Percentiles rank a stretch among this genome's conserved stretches.
Conservation (phyloP, 1,139 yeast species). For the Chernovozyma aurita region DNA sequence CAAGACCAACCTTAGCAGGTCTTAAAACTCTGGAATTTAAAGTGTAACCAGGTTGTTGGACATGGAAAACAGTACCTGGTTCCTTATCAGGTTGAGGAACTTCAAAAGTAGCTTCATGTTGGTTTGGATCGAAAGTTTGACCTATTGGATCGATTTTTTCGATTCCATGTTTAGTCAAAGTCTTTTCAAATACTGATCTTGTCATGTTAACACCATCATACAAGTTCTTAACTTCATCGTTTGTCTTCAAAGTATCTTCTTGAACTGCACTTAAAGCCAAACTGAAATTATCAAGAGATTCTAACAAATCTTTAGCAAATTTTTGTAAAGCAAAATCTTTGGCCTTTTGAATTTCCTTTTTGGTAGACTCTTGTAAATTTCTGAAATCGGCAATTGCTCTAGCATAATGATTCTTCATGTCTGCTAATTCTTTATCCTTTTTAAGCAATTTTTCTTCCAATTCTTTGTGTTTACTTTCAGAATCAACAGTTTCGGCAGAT, state of each 20-base stretch:
- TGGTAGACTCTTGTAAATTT: constrained; percentile 86
- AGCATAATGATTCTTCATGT: constrained; percentile 76
- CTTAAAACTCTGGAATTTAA: constrained; percentile 85
- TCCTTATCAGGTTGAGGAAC: constrained; percentile 84
- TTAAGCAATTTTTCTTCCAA: constrained; percentile 52
- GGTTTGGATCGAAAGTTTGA: constrained; percentile 83
- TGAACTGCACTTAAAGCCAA: constrained; percentile 79
- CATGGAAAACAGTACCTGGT: constrained; percentile 91
- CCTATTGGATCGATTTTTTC: constrained; percentile 80
- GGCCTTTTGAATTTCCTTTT: constrained; percentile 81
- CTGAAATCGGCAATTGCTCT: constrained; percentile 91
- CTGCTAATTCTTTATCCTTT: constrained; percentile 79
- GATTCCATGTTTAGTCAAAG: constrained; percentile 76
- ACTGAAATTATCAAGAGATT: constrained; percentile 86
- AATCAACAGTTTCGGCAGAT: constrained; percentile 7
- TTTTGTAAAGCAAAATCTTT: constrained; percentile 89
- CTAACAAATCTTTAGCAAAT: constrained; percentile 87
- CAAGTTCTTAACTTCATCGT: constrained; percentile 66
- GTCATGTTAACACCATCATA: constrained; percentile 94
- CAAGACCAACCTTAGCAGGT: constrained; percentile 96
- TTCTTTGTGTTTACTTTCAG: constrained; percentile 25
- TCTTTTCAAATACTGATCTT: constrained; percentile 79
- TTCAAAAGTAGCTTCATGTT: constrained; percentile 92
- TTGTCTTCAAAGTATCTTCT: constrained; percentile 55
- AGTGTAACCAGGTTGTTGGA: constrained; percentile 87